Evolutionary conservation across 495 filamentous ascomycete species (phyloP), one percentile per base, ranked within the genome.

Genomic region (Darksidea phi): DNA sequence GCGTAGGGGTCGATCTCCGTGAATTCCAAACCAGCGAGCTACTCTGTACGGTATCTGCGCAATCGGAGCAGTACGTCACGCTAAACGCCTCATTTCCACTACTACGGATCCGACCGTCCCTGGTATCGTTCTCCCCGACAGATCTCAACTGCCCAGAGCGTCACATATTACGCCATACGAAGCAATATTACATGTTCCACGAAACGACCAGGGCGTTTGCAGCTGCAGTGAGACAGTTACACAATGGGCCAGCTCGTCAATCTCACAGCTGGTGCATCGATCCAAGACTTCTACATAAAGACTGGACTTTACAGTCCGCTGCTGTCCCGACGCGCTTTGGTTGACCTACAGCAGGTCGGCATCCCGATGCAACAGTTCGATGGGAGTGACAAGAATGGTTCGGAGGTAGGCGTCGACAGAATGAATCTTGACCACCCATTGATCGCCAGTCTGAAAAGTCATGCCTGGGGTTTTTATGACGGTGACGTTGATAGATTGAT

Each of bases 401-500:
- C 42, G 23, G 11, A 1, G 5, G 42, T 48, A 54, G 50, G 41
- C 28, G 47, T 69, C 47, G 12, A 72, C 47, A 11, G 37, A 15
- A 13, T 60, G 36, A 23, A 74, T 62, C 61, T 67, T 59, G 18
- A 46, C 67, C 46, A 71, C 70, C 71, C 71, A 74, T 37, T 58
- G 49, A 60, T 74, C 71, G 24, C 71, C 71, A 11, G 43, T 37
- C 38, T 11, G 15, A 13, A 12, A 47, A 25, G 37, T 20, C 43
- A 28, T 4, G 11, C 7, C 26, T n/a, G 12, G 7, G 10, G 20
- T 17, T 17, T 49, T 21, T 28, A 15, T 32, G 15, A 38, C 6
- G 4, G 2, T 20, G 15, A 56, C 36, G 2, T 21, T 21, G 34
- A 34, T n/a, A 2, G 23, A 20, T 6, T 13, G 18, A n/a, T 59